These are phyloP conservation scores for Emericellopsis terricola DNA, from an alignment of 495 filamentous ascomycete genomes.

Conservation along the genomic window DNA sequence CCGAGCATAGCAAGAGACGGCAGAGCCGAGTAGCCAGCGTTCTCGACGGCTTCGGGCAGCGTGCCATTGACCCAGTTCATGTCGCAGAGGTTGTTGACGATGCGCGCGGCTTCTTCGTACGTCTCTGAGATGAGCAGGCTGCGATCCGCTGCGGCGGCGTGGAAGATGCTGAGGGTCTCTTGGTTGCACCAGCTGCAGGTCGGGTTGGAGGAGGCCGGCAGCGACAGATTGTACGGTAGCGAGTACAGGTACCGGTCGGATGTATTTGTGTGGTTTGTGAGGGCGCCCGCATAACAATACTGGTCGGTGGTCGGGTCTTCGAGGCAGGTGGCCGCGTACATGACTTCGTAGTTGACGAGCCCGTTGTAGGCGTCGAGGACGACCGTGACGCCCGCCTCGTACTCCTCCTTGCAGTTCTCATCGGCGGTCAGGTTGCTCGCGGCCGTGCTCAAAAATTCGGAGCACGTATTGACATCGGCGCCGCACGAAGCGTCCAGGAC, in stretches of 20 bases:
- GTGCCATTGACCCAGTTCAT: constrained; percentile 40
- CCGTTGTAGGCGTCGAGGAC: constrained; percentile 58
- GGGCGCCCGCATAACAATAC: constrained; percentile 72
- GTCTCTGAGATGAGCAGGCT: constrained; percentile 35
- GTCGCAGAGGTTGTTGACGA: constrained; percentile 49
- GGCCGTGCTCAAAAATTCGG: constrained; percentile 34
- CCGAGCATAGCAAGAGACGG: no score
- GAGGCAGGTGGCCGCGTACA: constrained; percentile 68
- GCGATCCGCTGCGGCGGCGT: constrained; percentile 37
- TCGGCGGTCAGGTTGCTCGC: constrained; percentile 37
- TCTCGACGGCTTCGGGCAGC: constrained; percentile 21
- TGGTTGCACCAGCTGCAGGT: constrained; percentile 52
- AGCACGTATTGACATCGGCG: constrained; percentile 40
- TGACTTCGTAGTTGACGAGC: constrained; percentile 49
- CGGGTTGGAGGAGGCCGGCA: constrained; percentile 44
- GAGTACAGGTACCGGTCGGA: constrained; percentile 66
- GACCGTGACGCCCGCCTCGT: constrained; percentile 39
- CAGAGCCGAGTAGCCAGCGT: background rate
- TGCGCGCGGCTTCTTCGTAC: constrained; percentile 44
- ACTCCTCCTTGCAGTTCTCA: constrained; percentile 55
- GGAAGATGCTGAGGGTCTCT: constrained; percentile 53
- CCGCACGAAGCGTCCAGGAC: constrained; percentile 56
- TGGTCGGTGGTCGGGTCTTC: constrained; percentile 30
- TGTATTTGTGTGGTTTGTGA: constrained; percentile 50
- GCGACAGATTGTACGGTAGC: constrained; percentile 54